A percentile compares a stretch with the other conserved stretches of the same genome.
Conservation (phyloP, 768 basidiomycete genomes). For the Coprinopsis cinerea region DNA sequence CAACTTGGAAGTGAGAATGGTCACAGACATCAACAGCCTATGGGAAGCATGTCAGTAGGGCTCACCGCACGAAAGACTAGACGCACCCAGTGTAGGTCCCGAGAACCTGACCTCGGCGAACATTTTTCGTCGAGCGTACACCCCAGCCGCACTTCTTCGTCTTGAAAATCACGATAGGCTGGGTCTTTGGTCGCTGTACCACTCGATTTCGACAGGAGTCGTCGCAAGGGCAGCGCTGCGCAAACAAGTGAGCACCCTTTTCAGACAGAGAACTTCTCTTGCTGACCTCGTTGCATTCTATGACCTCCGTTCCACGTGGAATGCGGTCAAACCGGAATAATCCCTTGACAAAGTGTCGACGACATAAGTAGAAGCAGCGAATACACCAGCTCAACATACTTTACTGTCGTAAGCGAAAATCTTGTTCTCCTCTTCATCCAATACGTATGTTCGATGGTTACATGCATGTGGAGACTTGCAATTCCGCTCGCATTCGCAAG, state of each 20-base stretch:
- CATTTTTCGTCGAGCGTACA: constrained; percentile 36
- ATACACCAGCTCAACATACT: neutral
- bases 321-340: constrained; percentile 38
- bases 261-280: neutral
- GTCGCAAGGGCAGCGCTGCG: constrained; percentile 41
- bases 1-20: neutral
- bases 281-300: constrained; percentile 62
- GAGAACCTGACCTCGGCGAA: constrained; percentile 52
- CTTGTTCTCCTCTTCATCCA: neutral
- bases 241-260: neutral
- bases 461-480: neutral
- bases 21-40: constrained; percentile 43
- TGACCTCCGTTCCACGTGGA: constrained; percentile 41
- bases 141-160: constrained; percentile 61
- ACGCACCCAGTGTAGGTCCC: constrained; percentile 66
- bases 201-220: constrained; percentile 51
- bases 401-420: constrained; percentile 1
- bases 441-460: neutral
- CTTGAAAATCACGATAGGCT: constrained; percentile 63
- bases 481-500: constrained; percentile 17
- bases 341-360: constrained; percentile 29
- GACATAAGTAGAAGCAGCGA: neutral
- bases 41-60: neutral
- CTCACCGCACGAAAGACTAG: too few species aligned
- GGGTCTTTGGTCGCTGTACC: constrained; percentile 49